Base-by-base conservation (phyloP, 805 yeast species). In the Candida chilensis region DNA sequence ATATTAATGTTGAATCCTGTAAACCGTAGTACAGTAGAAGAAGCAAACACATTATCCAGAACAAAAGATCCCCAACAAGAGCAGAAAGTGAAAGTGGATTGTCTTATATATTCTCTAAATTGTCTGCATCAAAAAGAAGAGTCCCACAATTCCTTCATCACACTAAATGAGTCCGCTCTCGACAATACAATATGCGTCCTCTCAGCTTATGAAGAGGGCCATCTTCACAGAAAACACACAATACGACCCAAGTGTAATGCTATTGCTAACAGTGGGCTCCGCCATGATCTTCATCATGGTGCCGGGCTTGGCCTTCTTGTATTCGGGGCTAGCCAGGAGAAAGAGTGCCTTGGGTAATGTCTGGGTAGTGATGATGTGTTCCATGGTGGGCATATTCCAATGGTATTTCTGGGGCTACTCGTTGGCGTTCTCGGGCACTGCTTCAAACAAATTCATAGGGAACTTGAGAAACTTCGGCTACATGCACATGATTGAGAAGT, bases 351-450 rank as follows among this genome's bases (percentile, higher is more conserved):
- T 87, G 27, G 78, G 90, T 12, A 71, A 85, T 71, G 76, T 87
- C 18, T 85, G 94, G 82, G 74, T 79, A 6, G 75, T 74, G n/a
- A 50, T 85, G 24, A 71, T 78, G 69, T 71, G 86, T 5, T 75
- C 83, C 5, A 67, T 80, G 39, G 74, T 86, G 5, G 86, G 82
- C 2, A 67, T 74, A 32, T 74, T 87, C 48, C 95, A 87, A 50
- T 90, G 97, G 97, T 90, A 87, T 54, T 86, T 90, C 50, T 92
- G 97, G 96, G 96, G 96, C n/a, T 88, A 85, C 51, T 85, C 96
- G 0, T 57, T 90, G 26, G 94, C 97, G 4, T 87, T 92, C 46
- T 75, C 90, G 0, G 44, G 67, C n/a, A 71, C 82, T 0, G 86
- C 95, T 2, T 61, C 78, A 20, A 87, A 88, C 54, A 75, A 78